A percentile compares a stretch with the other conserved stretches of the same genome.
Evolutionary conservation across 768 basidiomycete genomes (phyloP).

Genomic region (Hypsizygus marmoreus): DNA sequence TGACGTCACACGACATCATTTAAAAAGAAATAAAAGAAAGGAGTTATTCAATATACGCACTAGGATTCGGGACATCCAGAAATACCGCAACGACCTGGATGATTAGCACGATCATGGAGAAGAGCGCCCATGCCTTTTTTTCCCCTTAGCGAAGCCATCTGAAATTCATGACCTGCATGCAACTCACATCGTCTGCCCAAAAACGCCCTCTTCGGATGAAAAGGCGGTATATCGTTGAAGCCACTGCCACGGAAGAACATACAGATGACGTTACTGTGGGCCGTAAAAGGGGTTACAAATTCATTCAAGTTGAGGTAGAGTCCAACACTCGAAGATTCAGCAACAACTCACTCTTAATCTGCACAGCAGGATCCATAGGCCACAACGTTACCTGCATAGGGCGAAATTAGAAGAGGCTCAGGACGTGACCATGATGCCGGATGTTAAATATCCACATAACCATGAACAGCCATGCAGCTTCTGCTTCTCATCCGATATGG

Average conservation of each 20-base stretch:
- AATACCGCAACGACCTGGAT: conserved; percentile 28
- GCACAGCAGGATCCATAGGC: conserved; percentile 17
- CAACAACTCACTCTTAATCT: conserved; percentile 20
- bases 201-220: conserved; percentile 26
- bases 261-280: conserved; percentile 31
- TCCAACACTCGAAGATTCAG: too few species aligned
- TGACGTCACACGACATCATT: too few species aligned
- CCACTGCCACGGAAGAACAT: conserved; percentile 31
- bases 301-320: too few species aligned
- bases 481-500: too few species aligned
- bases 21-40: neutral
- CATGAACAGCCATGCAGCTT: too few species aligned
- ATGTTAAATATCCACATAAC: too few species aligned
- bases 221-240: conserved; percentile 30
- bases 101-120: conserved; percentile 27
- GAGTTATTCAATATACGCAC: neutral
- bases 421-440: too few species aligned
- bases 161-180: too few species aligned
- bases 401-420: too few species aligned
- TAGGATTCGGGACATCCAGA: conserved; percentile 13
- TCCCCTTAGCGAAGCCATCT: neutral
- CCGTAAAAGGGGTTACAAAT: neutral
- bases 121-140: conserved; percentile 28
- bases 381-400: too few species aligned
- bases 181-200: conserved; percentile 35